Evolutionary conservation across 2,329 filamentous ascomycete species (phyloP).

Genomic region (Diaporthe destruens): DNA sequence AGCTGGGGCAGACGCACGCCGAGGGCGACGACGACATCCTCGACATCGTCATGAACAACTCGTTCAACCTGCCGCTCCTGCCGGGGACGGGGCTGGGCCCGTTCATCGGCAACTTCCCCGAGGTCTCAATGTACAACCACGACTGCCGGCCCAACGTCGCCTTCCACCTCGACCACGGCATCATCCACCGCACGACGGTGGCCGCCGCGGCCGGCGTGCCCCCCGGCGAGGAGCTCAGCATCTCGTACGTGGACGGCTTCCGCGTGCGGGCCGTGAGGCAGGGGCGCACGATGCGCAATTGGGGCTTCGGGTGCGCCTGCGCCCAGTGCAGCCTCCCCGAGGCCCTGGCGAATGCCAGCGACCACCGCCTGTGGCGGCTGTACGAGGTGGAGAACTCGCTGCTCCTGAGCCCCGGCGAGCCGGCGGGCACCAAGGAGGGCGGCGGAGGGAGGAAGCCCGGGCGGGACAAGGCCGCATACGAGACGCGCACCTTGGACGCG

Average conservation of each 20-base stretch:
- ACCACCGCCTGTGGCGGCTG: constrained; percentile 49
- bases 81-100: constrained; percentile 34
- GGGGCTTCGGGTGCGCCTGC: constrained; percentile 57
- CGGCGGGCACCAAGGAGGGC: not conserved
- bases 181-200: constrained; percentile 56
- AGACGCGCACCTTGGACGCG: constrained; percentile 43
- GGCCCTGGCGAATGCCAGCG: constrained; percentile 46
- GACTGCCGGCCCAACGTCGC: constrained; percentile 57
- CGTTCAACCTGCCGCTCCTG: constrained; percentile 38
- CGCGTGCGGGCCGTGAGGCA: constrained; percentile 49
- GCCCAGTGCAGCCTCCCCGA: constrained; percentile 49
- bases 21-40: constrained; percentile 38
- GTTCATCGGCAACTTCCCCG: constrained; percentile 51
- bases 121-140: constrained; percentile 56
- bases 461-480: constrained; percentile 28
- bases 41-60: constrained; percentile 42
- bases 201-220: constrained; percentile 48
- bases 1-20: constrained; percentile 35
- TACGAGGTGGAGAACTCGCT: constrained; percentile 48
- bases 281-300: constrained; percentile 49
- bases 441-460: not conserved
- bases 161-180: constrained; percentile 51
- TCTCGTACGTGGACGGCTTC: constrained; percentile 56
- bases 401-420: constrained; percentile 2
- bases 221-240: constrained; percentile 55